Percentiles rank a stretch among this genome's conserved stretches.
Conservation (phyloP, 495 filamentous ascomycete species). For the Hypoxylon subgilvum region DNA sequence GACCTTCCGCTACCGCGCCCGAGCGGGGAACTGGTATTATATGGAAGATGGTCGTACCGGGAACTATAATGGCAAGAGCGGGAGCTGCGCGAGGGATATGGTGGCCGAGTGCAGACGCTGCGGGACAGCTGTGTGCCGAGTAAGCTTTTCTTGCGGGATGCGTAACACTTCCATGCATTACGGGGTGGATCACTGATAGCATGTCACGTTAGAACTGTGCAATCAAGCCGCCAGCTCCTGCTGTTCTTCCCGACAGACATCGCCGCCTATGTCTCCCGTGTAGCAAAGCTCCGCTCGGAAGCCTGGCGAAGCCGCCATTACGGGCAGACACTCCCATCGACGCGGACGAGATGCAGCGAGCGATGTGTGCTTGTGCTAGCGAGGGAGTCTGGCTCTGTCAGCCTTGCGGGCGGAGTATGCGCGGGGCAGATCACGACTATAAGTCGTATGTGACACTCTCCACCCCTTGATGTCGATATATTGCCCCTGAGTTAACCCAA, state of each 20-base stretch:
- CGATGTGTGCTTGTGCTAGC: constrained; percentile 70
- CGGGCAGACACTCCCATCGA: constrained; percentile 37
- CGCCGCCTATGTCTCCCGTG: constrained; percentile 80
- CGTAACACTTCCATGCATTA: not conserved
- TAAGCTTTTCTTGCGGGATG: constrained; percentile 49
- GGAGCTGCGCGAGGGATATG: constrained; percentile 82
- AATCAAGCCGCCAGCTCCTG: constrained; percentile 71
- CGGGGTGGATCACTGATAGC: not conserved
- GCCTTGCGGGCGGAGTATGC: constrained; percentile 73
- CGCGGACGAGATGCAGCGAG: constrained; percentile 57
- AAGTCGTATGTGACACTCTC: constrained; percentile 46
- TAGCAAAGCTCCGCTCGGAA: constrained; percentile 65
- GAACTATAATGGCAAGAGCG: constrained; percentile 64
- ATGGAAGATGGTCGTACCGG: constrained; percentile 49
- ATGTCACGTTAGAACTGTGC: constrained; percentile 73
- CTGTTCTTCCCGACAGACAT: constrained; percentile 69
- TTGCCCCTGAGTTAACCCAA: constrained; percentile 1
- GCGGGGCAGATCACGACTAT: constrained; percentile 74
- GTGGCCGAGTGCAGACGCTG: constrained; percentile 82
- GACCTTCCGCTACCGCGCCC: constrained; percentile 56
- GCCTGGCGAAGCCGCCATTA: constrained; percentile 46
- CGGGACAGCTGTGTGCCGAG: constrained; percentile 76
- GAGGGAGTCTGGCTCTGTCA: constrained; percentile 79
- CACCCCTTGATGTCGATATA: no score
- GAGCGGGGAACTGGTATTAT: constrained; percentile 59